phyloP scores from a whole-genome alignment of 108 stramenopile species.

The Pseudonitzschia multiseries region DNA sequence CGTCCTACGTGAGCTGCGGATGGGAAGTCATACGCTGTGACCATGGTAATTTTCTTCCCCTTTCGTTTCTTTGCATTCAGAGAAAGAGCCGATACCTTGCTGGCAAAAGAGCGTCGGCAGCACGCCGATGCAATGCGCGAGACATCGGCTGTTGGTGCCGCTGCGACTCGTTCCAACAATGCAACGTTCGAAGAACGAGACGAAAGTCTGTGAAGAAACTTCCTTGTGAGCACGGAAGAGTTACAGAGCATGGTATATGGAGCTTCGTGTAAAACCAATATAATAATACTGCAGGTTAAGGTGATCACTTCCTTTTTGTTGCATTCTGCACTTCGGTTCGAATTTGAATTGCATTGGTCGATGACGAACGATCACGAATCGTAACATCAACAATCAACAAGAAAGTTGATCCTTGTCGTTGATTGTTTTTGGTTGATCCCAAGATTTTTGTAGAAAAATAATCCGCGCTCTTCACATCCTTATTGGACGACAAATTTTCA shows the following conservation, averaged over 20 bases:
- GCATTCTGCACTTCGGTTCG: too few relatives aligned
- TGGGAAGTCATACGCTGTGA: conserved; percentile 99
- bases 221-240: not conserved
- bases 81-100: conserved; percentile 66
- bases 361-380: too few relatives aligned
- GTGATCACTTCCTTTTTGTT: too few relatives aligned
- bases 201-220: not conserved
- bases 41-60: conserved; percentile 87
- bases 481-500: too few relatives aligned
- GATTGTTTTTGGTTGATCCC: too few relatives aligned
- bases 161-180: not conserved
- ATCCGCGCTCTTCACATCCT: too few relatives aligned
- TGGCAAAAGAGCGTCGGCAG: conserved; percentile 10
- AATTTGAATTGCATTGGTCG: too few relatives aligned
- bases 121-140: not conserved
- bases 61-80: conserved; percentile 75
- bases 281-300: too few relatives aligned
- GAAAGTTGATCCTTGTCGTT: too few relatives aligned
- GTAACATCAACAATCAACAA: too few relatives aligned
- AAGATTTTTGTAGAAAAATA: too few relatives aligned
- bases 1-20: conserved; percentile 94
- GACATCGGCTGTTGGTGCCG: too few relatives aligned
- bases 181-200: not conserved
- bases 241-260: not conserved
- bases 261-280: not conserved